Evolutionary conservation across 371 early-diverging fungal genomes (phyloP).

Genomic region (Syncephalis plumigaleata): DNA sequence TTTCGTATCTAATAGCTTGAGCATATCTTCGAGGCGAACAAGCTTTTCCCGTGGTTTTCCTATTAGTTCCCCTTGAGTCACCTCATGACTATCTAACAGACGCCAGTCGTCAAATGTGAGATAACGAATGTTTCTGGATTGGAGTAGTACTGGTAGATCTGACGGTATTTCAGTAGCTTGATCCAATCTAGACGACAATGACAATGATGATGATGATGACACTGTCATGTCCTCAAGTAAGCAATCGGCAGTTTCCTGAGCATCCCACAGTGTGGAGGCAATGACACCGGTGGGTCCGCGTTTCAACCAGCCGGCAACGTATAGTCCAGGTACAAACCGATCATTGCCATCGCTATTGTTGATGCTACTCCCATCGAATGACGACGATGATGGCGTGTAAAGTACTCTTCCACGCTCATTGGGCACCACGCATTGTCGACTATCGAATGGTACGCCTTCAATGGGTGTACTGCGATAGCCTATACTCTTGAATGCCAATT

Average conservation of each 20-base stretch:
- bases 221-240: slow-evolving; percentile 17
- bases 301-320: slow-evolving; percentile 90
- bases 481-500: slow-evolving; percentile 57
- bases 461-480: slow-evolving; percentile 69
- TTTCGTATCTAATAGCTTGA: slow-evolving; percentile 15
- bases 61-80: slow-evolving; percentile 27
- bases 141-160: slow-evolving; percentile 2
- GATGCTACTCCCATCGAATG: neutral
- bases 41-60: slow-evolving; percentile 82
- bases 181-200: slow-evolving; percentile 15
- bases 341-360: neutral
- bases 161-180: slow-evolving; percentile 6
- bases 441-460: slow-evolving; percentile 64
- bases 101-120: slow-evolving; percentile 68
- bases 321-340: slow-evolving; percentile 40
- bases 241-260: slow-evolving; percentile 72
- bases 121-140: slow-evolving; percentile 8
- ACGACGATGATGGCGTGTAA: slow-evolving; percentile 9
- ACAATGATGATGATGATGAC: no score
- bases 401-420: slow-evolving; percentile 60
- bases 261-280: slow-evolving; percentile 87
- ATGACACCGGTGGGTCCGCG: slow-evolving; percentile 89
- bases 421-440: slow-evolving; percentile 40
- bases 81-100: slow-evolving; percentile 57
- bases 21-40: slow-evolving; percentile 42